Evolutionary conservation across 139 green algal genomes (phyloP).

Genomic region (Chlorella sorokiniana): DNA sequence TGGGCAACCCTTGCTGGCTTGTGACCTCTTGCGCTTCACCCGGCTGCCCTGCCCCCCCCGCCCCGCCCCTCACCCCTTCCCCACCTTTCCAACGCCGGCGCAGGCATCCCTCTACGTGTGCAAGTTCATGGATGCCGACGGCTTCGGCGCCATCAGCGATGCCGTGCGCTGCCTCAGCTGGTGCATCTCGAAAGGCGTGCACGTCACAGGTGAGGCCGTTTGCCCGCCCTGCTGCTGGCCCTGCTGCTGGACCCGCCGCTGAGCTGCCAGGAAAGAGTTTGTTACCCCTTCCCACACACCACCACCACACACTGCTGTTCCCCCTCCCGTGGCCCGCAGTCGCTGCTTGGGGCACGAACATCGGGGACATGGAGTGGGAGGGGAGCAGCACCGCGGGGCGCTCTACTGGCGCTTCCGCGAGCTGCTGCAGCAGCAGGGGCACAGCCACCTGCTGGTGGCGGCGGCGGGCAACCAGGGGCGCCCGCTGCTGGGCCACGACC

Average conservation of each 20-base stretch:
- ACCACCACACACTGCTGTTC: background rate
- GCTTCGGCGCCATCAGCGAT: background rate
- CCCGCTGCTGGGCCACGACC: background rate
- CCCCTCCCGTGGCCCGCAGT: background rate
- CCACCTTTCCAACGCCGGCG: background rate
- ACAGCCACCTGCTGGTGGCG: conserved; percentile 1
- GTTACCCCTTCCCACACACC: background rate
- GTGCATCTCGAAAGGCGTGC: background rate
- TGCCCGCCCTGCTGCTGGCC: background rate
- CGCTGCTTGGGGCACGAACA: conserved; percentile 10
- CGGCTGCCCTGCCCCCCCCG: background rate
- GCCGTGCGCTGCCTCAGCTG: conserved; percentile 7
- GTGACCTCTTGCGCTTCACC: background rate
- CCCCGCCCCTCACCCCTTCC: background rate
- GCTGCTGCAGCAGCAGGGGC: background rate
- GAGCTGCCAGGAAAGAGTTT: background rate
- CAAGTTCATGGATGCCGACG: conserved; percentile 7
- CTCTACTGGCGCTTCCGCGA: background rate
- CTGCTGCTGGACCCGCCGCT: background rate
- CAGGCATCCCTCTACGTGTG: conserved; percentile 2
- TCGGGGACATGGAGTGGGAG: background rate
- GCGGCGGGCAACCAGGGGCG: conserved; percentile 6
- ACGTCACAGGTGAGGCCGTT: background rate
- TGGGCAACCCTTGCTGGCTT: too few relatives aligned
- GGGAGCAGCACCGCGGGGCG: background rate